Conservation (phyloP, 306 rosid genomes). For the Lithocarpus polystachyus region DNA sequence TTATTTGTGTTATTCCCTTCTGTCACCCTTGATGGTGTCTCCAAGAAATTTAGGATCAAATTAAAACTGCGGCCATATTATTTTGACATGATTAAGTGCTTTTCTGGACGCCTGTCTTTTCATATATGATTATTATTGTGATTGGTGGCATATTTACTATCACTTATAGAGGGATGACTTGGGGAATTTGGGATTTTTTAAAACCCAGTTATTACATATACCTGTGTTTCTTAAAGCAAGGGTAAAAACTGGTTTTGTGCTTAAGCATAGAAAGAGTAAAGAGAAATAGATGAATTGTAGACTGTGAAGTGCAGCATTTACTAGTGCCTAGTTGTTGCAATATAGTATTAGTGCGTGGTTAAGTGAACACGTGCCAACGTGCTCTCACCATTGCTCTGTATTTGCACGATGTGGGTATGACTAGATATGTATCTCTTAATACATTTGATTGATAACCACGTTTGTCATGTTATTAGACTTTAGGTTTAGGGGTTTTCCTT, state of each 20-base stretch:
- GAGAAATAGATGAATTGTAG: neutral
- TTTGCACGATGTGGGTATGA: no score
- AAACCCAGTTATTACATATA: neutral
- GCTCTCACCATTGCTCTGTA: neutral
- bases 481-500: no score
- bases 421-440: no score
- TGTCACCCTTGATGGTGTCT: conserved; percentile 6
- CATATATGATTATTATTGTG: neutral
- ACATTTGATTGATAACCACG: no score
- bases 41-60: neutral
- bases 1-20: conserved; percentile 16
- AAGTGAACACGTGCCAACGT: neutral
- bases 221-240: neutral
- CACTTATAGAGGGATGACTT: neutral
- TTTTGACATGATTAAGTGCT: conserved; percentile 4
- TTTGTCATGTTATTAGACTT: no score
- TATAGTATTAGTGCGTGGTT: neutral
- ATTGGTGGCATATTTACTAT: neutral
- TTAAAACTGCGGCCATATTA: neutral
- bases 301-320: neutral
- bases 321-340: neutral
- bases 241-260: neutral
- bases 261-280: neutral
- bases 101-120: conserved; percentile 2
- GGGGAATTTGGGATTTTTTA: neutral